These are phyloP conservation scores for Aureobasidium musti DNA, from an alignment of 2,329 filamentous ascomycete species.

Conservation along the genomic window DNA sequence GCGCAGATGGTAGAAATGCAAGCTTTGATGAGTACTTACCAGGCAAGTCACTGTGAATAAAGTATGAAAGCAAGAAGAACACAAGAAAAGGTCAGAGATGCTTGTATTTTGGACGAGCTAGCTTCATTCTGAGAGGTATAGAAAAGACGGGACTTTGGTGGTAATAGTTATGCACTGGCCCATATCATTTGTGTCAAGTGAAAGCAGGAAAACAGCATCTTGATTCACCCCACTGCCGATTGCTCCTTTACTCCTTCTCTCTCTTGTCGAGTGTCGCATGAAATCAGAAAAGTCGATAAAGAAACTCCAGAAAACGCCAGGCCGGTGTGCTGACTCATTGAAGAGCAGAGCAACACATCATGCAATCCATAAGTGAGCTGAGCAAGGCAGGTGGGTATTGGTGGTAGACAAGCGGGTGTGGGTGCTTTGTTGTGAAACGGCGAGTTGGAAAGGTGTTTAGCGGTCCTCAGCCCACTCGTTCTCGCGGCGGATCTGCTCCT, in stretches of 20 bases:
- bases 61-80: neutral
- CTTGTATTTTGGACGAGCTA: constrained; percentile 7
- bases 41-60: neutral
- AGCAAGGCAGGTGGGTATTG: constrained; percentile 12
- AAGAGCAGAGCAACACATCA: constrained; percentile 23
- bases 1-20: too few species aligned
- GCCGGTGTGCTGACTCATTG: constrained; percentile 5
- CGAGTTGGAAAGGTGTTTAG: constrained; percentile 3
- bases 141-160: neutral
- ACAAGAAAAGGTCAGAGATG: neutral
- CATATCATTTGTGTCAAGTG: constrained; percentile 4
- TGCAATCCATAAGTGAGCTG: constrained; percentile 22
- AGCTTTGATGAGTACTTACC: too few species aligned
- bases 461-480: constrained; percentile 54
- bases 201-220: constrained; percentile 2
- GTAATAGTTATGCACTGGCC: neutral
- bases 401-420: neutral
- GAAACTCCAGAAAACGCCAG: constrained; percentile 26
- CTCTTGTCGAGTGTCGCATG: constrained; percentile 6
- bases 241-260: neutral
- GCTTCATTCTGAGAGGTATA: neutral
- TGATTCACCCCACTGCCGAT: neutral
- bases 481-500: constrained; percentile 77
- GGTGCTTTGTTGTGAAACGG: neutral
- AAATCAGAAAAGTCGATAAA: constrained; percentile 7